Evolutionary conservation across 2,329 filamentous ascomycete genomes (phyloP), one percentile per base, ranked within the genome.

Genomic region (Lachnum nothofagi): DNA sequence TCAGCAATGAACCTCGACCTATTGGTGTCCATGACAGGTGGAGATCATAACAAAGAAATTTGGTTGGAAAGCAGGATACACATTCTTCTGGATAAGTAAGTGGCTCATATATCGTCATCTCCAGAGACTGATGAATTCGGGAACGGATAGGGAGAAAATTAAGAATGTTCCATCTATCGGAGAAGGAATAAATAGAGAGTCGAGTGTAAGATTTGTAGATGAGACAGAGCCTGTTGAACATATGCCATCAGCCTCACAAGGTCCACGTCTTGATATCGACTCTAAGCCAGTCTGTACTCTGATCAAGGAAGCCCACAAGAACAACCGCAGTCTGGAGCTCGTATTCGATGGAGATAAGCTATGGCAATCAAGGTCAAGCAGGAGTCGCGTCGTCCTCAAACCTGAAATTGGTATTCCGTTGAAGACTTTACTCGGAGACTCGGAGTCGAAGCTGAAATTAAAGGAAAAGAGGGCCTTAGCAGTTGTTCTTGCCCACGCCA

Each of bases 381-480:
- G 38, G 23, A 41, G 23, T 22, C 38, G 22, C 22, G 22, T 41
- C 38, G 38, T 41, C 22, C 38, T 41, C 38, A 19, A 19, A n/a
- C 38, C 16, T 7, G 38, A 41, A 41, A n/a, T 41, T 14, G 38
- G 38, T 9, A 41, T 41, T 8, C 38, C 38, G 22, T 19, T 41
- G 8, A 41, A 41, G 9, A 24, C 16, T 23, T 41, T 41, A 19
- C 38, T 41, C 22, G 38, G 38, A 24, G 22, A 41, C 23, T 9
- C 38, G 6, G 7, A 41, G 23, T 41, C n/a, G 16, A 41, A 16
- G 38, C 22, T 41, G 38, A 41, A 41, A 8, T 41, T 41, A 16
- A 41, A 41, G n/a, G 38, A 41, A 41, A 41, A 19, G 8, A 41
- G 38, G n/a, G 38, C 22, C 16, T 25, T 41, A 24, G 38, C 38